Evolutionary conservation across 2,329 filamentous ascomycete genomes (phyloP).

Genomic region (Fusarium foetens): DNA sequence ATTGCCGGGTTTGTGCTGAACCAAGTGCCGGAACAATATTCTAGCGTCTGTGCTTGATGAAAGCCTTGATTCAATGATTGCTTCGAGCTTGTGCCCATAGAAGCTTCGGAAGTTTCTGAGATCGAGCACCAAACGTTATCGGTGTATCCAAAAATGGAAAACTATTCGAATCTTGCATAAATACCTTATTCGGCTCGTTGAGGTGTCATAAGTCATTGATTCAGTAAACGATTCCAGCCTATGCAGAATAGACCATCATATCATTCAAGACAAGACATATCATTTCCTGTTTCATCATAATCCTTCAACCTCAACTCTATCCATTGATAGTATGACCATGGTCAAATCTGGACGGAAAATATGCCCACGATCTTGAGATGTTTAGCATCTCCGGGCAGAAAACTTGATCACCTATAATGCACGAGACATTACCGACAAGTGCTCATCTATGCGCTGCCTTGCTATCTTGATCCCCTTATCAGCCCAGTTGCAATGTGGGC

Average conservation of each 20-base stretch:
- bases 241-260: not conserved
- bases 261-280: not conserved
- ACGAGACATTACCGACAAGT: constrained; percentile 11
- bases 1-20: not conserved
- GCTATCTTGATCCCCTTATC: constrained; percentile 33
- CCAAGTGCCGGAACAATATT: constrained; percentile 19
- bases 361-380: constrained; percentile 2
- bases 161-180: not conserved
- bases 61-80: not conserved
- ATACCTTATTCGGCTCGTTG: not conserved
- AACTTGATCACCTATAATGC: constrained; percentile 1
- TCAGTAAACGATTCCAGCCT: not conserved
- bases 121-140: not conserved
- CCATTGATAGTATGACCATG: constrained; percentile 16
- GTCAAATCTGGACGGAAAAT: not conserved
- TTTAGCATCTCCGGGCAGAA: constrained; percentile 13
- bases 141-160: not conserved
- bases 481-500: constrained; percentile 27
- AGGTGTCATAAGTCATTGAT: not conserved
- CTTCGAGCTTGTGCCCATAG: not conserved
- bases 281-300: not conserved
- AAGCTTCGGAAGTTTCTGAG: not conserved
- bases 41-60: constrained; percentile 1
- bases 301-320: not conserved
- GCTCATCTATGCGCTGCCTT: constrained; percentile 1